These are phyloP conservation scores for Thinopyrum elongatum DNA, from an alignment of 176 grass and related monocot species.

Conservation along the genomic window DNA sequence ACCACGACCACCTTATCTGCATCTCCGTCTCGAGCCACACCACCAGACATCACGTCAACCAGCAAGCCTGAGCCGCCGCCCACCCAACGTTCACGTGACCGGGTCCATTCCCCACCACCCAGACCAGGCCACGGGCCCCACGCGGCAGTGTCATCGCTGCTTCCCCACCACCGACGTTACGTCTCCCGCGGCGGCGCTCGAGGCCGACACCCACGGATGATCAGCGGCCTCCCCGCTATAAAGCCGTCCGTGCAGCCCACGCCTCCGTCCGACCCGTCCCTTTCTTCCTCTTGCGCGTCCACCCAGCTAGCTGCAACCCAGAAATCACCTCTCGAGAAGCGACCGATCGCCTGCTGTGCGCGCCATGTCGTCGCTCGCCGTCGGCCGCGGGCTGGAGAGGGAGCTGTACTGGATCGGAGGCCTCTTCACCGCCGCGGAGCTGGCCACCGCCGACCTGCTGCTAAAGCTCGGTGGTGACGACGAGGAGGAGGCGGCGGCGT, in stretches of 20 bases:
- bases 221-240: neutral
- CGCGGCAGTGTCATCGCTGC: neutral
- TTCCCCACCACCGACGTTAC: too few relatives aligned
- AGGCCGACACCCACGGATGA: too few relatives aligned
- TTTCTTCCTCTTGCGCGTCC: neutral
- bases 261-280: neutral
- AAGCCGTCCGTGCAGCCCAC: neutral
- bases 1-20: too few relatives aligned
- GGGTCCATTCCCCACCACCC: too few relatives aligned
- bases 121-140: neutral
- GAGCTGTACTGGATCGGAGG: neutral
- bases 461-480: conserved; percentile 53
- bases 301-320: neutral
- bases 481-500: neutral
- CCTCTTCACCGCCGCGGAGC: conserved; percentile 54
- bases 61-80: too few relatives aligned
- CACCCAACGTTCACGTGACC: too few relatives aligned
- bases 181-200: too few relatives aligned
- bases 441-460: conserved; percentile 56
- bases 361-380: neutral
- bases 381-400: neutral
- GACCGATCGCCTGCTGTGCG: neutral
- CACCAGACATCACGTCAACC: too few relatives aligned
- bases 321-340: neutral
- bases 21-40: too few relatives aligned